Percentiles rank a stretch among this genome's conserved stretches.
Evolutionary conservation across 495 filamentous ascomycete genomes (phyloP).

Genomic region (Hyaloscypha variabilis): DNA sequence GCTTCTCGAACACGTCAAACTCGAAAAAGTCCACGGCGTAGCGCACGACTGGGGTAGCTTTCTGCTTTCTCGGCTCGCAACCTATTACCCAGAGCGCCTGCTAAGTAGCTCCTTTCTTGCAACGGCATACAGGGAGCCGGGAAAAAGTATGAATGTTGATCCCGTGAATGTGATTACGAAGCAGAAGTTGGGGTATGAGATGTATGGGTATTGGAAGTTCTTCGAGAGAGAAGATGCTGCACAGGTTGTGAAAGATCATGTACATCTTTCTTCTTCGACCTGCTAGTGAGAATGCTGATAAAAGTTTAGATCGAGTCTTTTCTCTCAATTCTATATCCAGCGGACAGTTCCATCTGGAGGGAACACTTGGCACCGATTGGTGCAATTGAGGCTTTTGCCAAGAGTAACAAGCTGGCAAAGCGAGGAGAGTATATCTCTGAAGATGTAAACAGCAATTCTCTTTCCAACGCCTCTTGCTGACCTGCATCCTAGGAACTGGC

Average conservation of each 20-base stretch:
- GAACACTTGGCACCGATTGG: conserved; percentile 16
- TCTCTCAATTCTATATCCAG: conserved; percentile 15
- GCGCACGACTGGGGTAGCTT: too few species aligned
- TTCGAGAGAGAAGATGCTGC: conserved; percentile 10
- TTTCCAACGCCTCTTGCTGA: too few species aligned
- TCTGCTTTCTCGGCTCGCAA: too few species aligned
- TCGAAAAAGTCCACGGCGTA: too few species aligned
- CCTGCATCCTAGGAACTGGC: too few species aligned
- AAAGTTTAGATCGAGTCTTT: conserved; percentile 19
- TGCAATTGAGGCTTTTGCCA: conserved; percentile 22
- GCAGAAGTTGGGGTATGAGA: conserved; percentile 22
- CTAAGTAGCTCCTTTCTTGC: too few species aligned
- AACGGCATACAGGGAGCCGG: too few species aligned
- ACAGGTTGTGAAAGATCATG: conserved; percentile 8
- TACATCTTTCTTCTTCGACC: too few species aligned
- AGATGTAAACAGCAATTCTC: background rate
- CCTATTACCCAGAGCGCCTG: too few species aligned
- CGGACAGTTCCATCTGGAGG: conserved; percentile 24
- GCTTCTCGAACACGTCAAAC: too few species aligned
- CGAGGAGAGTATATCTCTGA: background rate
- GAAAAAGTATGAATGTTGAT: too few species aligned
- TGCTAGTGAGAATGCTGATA: conserved; percentile 2
- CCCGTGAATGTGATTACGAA: conserved; percentile 35
- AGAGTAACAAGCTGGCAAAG: background rate
- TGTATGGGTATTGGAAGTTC: conserved; percentile 29